Base-by-base conservation (phyloP, 2,329 filamentous ascomycete genomes). In the Epichloe gansuensis region DNA sequence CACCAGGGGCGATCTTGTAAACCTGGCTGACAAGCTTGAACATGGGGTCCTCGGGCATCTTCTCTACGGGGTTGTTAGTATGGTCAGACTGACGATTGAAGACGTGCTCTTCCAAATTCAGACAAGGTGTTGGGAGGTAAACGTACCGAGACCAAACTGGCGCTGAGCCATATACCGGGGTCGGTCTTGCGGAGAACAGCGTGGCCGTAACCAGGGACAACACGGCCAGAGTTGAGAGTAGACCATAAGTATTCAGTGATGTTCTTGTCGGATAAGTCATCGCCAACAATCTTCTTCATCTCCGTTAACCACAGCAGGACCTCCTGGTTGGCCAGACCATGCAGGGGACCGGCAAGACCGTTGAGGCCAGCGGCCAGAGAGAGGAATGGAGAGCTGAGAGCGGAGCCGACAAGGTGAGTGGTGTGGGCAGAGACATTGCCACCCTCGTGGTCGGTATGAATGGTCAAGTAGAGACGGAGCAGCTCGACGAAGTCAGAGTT, bases 1-100 rank as follows among this genome's bases (percentile, higher is more conserved):
- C 93, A 67, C 86, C 87, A 60, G 93, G 93, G 60, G 93, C 93
- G 66, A 98, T 97, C 88, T 98, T 98, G 88, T 97, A 98, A 64
- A 98, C 93, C 80, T 98, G 93, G 82, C 88, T 94, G 77, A 98
- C 93, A 63, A 98, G 88, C 83, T 98, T 90, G 88, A 96, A 98
- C 91, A 98, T 94, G 66, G 91, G 91, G 81, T 97, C 93, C 67
- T 95, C 81, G 68, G 91, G 88, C 71, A 96, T 84, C 72, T 96
- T 88, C 78, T 88, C 70, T 72, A 59, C 59, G 51, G 21, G 53
- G 13, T 54, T 56, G 61, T 70, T 59, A 72, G 43, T 28, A 34
- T 25, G 5, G 31, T 15, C 41, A 34, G 5, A 35, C 37, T 5
- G 28, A 28, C 2, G 39, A 39, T 21, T 31, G 11, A 13, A 13